A percentile compares a stretch with the other conserved stretches of the same genome.
Evolutionary conservation across 768 basidiomycete genomes (phyloP).

Genomic region (Pleurotus citrinopileatus): DNA sequence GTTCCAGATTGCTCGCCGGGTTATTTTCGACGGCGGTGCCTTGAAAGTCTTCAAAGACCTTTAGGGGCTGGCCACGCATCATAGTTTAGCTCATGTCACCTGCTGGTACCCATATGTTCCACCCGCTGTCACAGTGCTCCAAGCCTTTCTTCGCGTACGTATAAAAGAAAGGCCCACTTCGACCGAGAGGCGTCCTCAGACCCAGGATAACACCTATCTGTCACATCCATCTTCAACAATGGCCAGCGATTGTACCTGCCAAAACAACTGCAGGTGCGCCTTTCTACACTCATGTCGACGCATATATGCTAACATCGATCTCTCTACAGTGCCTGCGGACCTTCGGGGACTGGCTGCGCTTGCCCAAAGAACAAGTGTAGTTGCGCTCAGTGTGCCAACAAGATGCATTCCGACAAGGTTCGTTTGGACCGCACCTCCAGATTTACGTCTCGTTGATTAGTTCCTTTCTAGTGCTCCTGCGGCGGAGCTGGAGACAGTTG

Average conservation of each 20-base stretch:
- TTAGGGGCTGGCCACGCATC: background rate
- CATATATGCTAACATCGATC: background rate
- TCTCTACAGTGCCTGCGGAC: conserved; percentile 29
- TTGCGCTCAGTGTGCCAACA: conserved; percentile 34
- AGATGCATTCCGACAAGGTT: conserved; percentile 34
- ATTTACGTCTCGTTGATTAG: background rate
- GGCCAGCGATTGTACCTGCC: conserved; percentile 29
- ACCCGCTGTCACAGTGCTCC: background rate
- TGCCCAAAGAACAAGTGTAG: conserved; percentile 34
- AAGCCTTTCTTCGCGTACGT: background rate
- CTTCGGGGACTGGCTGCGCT: conserved; percentile 32
- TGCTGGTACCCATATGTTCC: background rate
- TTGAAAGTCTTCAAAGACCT: background rate
- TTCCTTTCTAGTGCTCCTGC: conserved; percentile 29
- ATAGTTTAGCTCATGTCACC: conserved; percentile 5
- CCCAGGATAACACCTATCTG: background rate
- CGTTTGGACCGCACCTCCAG: background rate
- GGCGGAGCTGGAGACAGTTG: conserved; percentile 23
- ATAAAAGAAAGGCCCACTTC: background rate
- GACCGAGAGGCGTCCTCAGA: background rate
- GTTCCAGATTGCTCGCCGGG: too few relatives aligned
- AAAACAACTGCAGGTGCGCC: conserved; percentile 26
- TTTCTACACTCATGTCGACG: background rate
- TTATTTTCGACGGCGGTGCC: too few relatives aligned
- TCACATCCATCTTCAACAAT: conserved; percentile 12